phyloP scores from a whole-genome alignment of 257 asterid species.

The Cinchona pubescens region DNA sequence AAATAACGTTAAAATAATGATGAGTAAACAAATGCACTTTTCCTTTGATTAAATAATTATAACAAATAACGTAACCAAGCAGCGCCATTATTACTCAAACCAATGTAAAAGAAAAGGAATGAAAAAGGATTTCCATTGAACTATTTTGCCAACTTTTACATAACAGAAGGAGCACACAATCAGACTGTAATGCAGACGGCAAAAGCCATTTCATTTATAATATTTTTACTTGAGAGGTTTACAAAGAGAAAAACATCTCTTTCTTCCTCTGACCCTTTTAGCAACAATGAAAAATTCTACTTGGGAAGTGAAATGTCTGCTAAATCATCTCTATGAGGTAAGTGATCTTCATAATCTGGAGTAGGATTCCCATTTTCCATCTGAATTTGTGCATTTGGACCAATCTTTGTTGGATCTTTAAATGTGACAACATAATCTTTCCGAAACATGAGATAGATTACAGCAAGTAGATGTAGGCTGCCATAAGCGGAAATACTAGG shows the following conservation, averaged over 20 bases:
- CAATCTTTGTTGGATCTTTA: slow-evolving; percentile 42
- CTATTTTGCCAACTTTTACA: too few relatives aligned
- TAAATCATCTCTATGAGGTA: slow-evolving; percentile 65
- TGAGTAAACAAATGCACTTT: too few relatives aligned
- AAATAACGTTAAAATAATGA: too few relatives aligned
- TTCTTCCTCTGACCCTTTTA: not conserved
- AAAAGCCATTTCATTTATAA: not conserved
- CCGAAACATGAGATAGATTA: slow-evolving; percentile 79
- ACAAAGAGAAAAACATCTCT: not conserved
- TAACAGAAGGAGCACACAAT: too few relatives aligned
- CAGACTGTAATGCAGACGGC: too few relatives aligned
- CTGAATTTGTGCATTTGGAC: slow-evolving; percentile 25
- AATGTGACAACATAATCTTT: slow-evolving; percentile 63
- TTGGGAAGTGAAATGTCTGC: slow-evolving; percentile 50
- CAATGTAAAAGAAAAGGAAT: too few relatives aligned
- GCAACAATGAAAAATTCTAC: slow-evolving; percentile 10
- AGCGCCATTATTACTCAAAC: too few relatives aligned
- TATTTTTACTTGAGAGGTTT: not conserved
- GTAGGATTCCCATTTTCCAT: slow-evolving; percentile 45
- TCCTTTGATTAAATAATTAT: too few relatives aligned
- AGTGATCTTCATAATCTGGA: slow-evolving; percentile 18
- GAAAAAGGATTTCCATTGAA: too few relatives aligned
- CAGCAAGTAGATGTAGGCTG: slow-evolving; percentile 51
- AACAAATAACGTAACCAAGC: too few relatives aligned
- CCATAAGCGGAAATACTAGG: slow-evolving; percentile 71